Evolutionary conservation across 441 rosid species (phyloP).

Genomic region (Adansonia madagascariensis): DNA sequence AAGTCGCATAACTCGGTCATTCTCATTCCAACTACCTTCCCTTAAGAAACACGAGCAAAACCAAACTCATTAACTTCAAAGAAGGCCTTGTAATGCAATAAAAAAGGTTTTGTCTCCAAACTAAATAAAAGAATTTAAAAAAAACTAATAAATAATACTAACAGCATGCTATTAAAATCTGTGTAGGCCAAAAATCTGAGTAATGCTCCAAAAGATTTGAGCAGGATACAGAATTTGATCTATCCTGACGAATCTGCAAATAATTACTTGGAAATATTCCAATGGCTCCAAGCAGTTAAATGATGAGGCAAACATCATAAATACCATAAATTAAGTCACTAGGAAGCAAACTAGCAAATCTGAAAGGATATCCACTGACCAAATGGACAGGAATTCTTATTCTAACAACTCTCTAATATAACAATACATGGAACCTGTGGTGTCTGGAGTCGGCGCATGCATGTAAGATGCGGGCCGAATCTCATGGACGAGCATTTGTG

Average conservation of each 20-base stretch:
- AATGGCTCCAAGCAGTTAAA: slow-evolving; percentile 33
- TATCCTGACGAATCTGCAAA: slow-evolving; percentile 37
- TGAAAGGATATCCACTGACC: slow-evolving; percentile 30
- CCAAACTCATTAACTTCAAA: neutral
- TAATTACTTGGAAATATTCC: slow-evolving; percentile 30
- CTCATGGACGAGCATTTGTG: slow-evolving; percentile 9
- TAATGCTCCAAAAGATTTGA: neutral
- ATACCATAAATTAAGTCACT: slow-evolving; percentile 29
- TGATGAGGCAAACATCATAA: slow-evolving; percentile 28
- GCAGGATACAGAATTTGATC: slow-evolving; percentile 13
- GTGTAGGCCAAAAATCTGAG: slow-evolving; percentile 36
- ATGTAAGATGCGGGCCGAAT: neutral
- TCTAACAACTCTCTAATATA: slow-evolving; percentile 27
- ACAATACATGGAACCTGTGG: slow-evolving; percentile 34
- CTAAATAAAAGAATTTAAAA: neutral
- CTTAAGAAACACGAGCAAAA: slow-evolving; percentile 3
- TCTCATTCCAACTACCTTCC: neutral
- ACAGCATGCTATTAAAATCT: slow-evolving; percentile 7
- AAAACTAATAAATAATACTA: neutral
- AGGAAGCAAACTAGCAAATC: slow-evolving; percentile 31
- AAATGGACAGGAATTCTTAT: slow-evolving; percentile 27
- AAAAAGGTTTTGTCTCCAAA: neutral
- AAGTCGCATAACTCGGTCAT: neutral
- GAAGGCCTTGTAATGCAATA: neutral
- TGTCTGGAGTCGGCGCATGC: slow-evolving; percentile 8